Percentiles rank a stretch among this genome's conserved stretches.
Evolutionary conservation across 148 eudicot genomes (phyloP).

Genomic region (Rhododendron henanense): DNA sequence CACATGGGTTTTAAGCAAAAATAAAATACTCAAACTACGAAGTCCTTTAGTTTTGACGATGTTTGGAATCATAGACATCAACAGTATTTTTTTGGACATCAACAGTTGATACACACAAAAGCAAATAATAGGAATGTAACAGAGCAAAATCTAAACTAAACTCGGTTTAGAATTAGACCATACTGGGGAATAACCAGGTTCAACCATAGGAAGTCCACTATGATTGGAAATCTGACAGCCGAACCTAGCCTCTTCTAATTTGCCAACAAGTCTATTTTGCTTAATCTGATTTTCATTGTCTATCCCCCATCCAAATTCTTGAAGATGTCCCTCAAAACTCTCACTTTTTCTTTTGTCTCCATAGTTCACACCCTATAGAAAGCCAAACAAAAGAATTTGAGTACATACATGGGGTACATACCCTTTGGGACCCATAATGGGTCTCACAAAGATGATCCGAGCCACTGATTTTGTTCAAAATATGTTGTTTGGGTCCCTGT

Average conservation of each 20-base stretch:
- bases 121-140: neutral
- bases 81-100: neutral
- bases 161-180: neutral
- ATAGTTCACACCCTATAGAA: neutral
- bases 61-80: neutral
- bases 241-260: neutral
- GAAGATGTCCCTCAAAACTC: slow-evolving; percentile 8
- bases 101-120: neutral
- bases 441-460: no score
- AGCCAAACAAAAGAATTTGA: no score
- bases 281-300: neutral
- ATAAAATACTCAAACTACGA: neutral
- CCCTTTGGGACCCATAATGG: no score
- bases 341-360: neutral
- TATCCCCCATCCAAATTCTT: neutral
- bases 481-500: no score
- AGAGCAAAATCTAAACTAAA: neutral
- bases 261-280: neutral
- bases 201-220: neutral
- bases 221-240: neutral
- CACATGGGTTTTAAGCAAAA: neutral
- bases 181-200: neutral
- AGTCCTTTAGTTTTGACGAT: neutral
- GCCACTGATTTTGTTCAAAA: no score
- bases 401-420: no score